Percentiles rank a stretch among this genome's conserved stretches.
Evolutionary conservation across 495 filamentous ascomycete genomes (phyloP).

Genomic region (Neurospora sp.): DNA sequence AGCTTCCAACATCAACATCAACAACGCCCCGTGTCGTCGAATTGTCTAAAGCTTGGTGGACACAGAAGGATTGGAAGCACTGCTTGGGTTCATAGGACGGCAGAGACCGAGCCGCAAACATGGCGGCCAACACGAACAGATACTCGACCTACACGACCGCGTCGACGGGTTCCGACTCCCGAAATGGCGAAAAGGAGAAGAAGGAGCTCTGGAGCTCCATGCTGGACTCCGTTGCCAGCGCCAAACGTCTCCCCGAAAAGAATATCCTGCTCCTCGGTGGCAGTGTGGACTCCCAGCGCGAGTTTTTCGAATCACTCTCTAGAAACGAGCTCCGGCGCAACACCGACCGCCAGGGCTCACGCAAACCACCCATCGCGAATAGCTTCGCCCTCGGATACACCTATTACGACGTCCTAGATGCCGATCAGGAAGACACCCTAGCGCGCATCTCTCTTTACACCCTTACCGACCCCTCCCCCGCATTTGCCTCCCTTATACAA

Average conservation of each 20-base stretch:
- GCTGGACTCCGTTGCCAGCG: slow-evolving; percentile 82
- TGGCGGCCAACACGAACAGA: slow-evolving; percentile 48
- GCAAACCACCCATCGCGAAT: slow-evolving; percentile 75
- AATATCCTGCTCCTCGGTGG: slow-evolving; percentile 82
- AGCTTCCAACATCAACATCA: background rate
- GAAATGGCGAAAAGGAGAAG: slow-evolving; percentile 63
- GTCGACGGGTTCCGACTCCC: slow-evolving; percentile 34
- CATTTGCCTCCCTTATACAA: slow-evolving; percentile 74
- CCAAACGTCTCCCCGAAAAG: slow-evolving; percentile 86
- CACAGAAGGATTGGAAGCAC: background rate
- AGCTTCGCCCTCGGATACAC: slow-evolving; percentile 91
- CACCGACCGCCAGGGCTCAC: slow-evolving; percentile 47
- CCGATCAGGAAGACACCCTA: slow-evolving; percentile 90
- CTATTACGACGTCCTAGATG: slow-evolving; percentile 88
- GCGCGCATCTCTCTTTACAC: slow-evolving; percentile 88
- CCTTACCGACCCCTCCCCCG: slow-evolving; percentile 67
- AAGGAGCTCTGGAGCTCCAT: slow-evolving; percentile 93
- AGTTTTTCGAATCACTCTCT: slow-evolving; percentile 76
- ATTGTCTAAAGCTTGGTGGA: background rate
- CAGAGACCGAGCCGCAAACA: slow-evolving; percentile 9
- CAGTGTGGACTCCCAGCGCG: slow-evolving; percentile 75
- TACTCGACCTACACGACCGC: slow-evolving; percentile 42
- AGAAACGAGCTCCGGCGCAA: slow-evolving; percentile 50
- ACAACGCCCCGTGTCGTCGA: background rate
- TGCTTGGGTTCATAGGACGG: background rate